Conservation (phyloP, 2,329 filamentous ascomycete genomes). For the Drechslera avenae region DNA sequence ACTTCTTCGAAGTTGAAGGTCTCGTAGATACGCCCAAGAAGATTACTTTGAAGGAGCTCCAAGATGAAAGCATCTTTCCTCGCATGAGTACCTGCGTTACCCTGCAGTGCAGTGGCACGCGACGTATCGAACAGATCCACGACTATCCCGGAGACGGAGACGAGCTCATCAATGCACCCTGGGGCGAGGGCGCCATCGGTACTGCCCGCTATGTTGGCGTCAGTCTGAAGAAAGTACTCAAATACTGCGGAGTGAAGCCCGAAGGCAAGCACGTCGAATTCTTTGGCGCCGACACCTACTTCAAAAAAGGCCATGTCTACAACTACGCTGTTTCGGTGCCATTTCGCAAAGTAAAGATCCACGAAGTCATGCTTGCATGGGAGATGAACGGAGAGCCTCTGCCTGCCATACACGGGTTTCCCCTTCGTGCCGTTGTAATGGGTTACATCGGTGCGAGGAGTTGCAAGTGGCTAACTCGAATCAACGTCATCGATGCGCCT, state of each 20-base stretch:
- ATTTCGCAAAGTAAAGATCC: constrained; percentile 68
- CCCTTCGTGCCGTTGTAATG: constrained; percentile 65
- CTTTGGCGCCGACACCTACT: constrained; percentile 73
- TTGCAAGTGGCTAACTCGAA: constrained; percentile 67
- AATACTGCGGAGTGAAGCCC: constrained; percentile 65
- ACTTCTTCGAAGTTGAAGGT: constrained; percentile 62
- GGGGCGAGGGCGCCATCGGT: constrained; percentile 65
- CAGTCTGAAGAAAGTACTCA: constrained; percentile 71
- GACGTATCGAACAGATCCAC: constrained; percentile 70
- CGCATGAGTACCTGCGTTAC: constrained; percentile 64
- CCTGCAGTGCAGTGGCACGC: constrained; percentile 71
- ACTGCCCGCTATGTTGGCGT: constrained; percentile 68
- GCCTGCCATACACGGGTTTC: constrained; percentile 69
- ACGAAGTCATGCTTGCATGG: constrained; percentile 72
- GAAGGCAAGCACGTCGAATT: constrained; percentile 68
- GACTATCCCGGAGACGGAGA: constrained; percentile 71
- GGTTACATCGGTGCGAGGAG: constrained; percentile 70
- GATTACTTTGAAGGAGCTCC: constrained; percentile 64
- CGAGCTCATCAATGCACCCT: constrained; percentile 55
- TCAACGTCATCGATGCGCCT: constrained; percentile 64
- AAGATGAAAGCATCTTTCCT: constrained; percentile 65
- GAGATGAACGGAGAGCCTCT: constrained; percentile 72
- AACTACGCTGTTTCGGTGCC: constrained; percentile 73
- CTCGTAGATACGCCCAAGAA: constrained; percentile 63
- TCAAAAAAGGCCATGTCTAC: constrained; percentile 68